phyloP scores from a whole-genome alignment of 257 asterid species.

The Fraxinus quadrangulata region DNA sequence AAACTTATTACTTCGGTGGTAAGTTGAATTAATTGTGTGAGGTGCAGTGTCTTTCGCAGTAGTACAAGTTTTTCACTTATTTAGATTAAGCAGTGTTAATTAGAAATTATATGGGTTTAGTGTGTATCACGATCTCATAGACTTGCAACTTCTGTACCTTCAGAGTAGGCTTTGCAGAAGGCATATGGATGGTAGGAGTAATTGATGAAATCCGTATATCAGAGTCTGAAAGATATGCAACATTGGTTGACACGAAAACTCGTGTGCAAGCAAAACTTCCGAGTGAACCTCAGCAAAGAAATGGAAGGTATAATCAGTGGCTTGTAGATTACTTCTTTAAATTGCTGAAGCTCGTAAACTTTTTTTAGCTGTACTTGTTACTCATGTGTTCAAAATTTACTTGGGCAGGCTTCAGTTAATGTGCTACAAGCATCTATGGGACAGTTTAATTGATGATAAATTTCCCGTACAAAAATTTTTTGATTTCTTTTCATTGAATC shows the following conservation, averaged over 20 bases:
- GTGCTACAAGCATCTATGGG: slow-evolving; percentile 96
- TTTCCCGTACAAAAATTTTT: slow-evolving; percentile 66
- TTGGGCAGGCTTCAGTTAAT: slow-evolving; percentile 84
- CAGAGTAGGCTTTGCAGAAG: slow-evolving; percentile 82
- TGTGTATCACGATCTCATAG: slow-evolving; percentile 23
- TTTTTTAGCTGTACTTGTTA: slow-evolving; percentile 2
- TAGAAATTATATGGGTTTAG: slow-evolving; percentile 1
- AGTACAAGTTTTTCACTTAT: background rate
- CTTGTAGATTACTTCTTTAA: slow-evolving; percentile 3
- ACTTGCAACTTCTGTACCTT: slow-evolving; percentile 28
- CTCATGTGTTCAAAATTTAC: slow-evolving; percentile 18
- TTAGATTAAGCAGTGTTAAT: background rate
- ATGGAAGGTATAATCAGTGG: slow-evolving; percentile 64
- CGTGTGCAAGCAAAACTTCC: slow-evolving; percentile 72
- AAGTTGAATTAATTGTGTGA: background rate
- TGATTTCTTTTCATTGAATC: slow-evolving; percentile 78
- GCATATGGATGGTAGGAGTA: slow-evolving; percentile 88
- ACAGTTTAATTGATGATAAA: slow-evolving; percentile 57
- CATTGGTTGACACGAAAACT: slow-evolving; percentile 82
- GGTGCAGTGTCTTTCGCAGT: background rate
- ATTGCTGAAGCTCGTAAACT: slow-evolving; percentile 11
- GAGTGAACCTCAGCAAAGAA: slow-evolving; percentile 78
- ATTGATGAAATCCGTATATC: slow-evolving; percentile 86
- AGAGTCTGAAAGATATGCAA: slow-evolving; percentile 52
- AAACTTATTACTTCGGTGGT: background rate